Base-by-base conservation (phyloP, 2,329 filamentous ascomycete genomes). In the Nakataea oryzae region DNA sequence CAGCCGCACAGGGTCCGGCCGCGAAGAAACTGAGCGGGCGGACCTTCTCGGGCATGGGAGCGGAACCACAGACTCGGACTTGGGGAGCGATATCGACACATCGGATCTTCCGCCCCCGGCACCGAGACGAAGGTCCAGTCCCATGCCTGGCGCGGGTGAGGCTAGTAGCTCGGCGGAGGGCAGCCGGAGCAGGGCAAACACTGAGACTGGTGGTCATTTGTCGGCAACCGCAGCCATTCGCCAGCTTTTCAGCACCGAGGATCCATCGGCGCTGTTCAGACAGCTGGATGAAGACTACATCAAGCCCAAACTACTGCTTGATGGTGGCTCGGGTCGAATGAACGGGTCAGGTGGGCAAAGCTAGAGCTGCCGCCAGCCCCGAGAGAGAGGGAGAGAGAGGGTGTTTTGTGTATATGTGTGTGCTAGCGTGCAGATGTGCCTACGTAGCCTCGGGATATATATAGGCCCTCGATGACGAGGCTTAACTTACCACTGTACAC, bases 181-280 rank as follows among this genome's bases (percentile, higher is more conserved):
- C 72, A 2, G 60, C 68, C 50, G 64, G 68, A 63, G 72, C 56
- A 74, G 63, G 64, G 66, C 61, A 58, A 67, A 69, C 61, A 60
- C 66, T 34, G 68, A 67, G 24, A 64, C 66, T 24, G 68, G 65
- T 13, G 60, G 64, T 27, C 76, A 81, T 55, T 77, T 91, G n/a
- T 90, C 85, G 30, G 90, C 90, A 13, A 83, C 86, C 26, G 89
- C 86, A 32, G 89, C 92, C 0, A 86, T 97, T 63, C 86, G 87
- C 62, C 89, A 93, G 70, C 79, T 99, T 11, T 86, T 96, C 67
- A 90, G 89, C 21, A 84, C 89, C 0, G 91, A 96, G 60, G 95
- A 99, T 72, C 92, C 96, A 57, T 89, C 90, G 12, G 91, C 89
- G 57, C 85, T 96, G 76, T 96, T 99, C 74, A 87, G 87, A 67